These are phyloP conservation scores for Neonectria hederae DNA, from an alignment of 2,329 filamentous ascomycete genomes.

Conservation along the genomic window DNA sequence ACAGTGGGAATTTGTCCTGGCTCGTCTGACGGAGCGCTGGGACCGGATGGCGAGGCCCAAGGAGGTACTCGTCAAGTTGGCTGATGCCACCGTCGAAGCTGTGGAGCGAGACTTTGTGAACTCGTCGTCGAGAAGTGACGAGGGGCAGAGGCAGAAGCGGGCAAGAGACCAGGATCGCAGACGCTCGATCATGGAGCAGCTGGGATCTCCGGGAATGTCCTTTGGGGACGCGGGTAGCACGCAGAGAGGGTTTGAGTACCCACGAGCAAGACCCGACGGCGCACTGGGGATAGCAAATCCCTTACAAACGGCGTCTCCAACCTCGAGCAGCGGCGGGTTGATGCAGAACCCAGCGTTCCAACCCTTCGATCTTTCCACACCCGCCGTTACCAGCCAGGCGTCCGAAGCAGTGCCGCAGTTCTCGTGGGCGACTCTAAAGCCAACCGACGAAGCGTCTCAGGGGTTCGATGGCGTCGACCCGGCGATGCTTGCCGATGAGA, in stretches of 20 bases:
- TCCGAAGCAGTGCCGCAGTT: background rate
- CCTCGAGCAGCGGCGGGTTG: background rate
- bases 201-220: conserved; percentile 1
- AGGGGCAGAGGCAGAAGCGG: conserved; percentile 14
- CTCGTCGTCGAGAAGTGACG: conserved; percentile 8
- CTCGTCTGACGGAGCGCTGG: conserved; percentile 31
- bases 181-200: conserved; percentile 18
- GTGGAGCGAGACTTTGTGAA: conserved; percentile 19
- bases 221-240: background rate
- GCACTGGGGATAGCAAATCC: background rate
- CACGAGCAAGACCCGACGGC: background rate
- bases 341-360: background rate
- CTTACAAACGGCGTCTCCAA: background rate
- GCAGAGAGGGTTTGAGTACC: background rate
- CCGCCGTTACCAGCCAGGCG: background rate
- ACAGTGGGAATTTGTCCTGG: conserved; percentile 35
- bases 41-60: conserved; percentile 22
- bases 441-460: background rate
- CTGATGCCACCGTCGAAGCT: conserved; percentile 23
- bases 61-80: conserved; percentile 21
- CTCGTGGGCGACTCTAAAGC: background rate
- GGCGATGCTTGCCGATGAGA: conserved; percentile 10
- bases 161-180: conserved; percentile 8
- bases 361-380: background rate
- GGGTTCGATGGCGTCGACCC: conserved; percentile 3